Percentiles rank a stretch among this genome's conserved stretches.
phyloP scores from a whole-genome alignment of 1,284 basidiomycete species.

The Filobasidium uniguttulatum region DNA sequence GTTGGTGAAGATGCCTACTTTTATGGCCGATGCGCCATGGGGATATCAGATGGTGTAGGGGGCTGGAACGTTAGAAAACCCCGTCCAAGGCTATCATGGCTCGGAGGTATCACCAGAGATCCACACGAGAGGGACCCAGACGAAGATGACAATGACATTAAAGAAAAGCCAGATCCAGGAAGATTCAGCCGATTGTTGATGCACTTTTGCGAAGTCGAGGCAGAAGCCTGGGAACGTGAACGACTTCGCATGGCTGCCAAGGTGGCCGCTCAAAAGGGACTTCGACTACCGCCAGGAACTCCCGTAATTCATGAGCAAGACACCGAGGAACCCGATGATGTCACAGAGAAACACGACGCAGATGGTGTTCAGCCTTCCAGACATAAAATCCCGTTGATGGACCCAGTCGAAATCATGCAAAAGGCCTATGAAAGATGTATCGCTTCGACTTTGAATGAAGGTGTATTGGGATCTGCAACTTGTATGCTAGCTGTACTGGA shows the following conservation, averaged over 20 bases:
- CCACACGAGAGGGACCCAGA: background rate
- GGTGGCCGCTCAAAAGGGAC: background rate
- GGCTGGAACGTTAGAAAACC: conserved; percentile 22
- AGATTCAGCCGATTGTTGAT: conserved; percentile 32
- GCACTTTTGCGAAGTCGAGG: conserved; percentile 31
- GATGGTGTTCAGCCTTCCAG: too few relatives aligned
- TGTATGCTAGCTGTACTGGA: conserved; percentile 45
- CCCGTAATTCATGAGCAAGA: too few relatives aligned
- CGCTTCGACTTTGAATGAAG: conserved; percentile 14
- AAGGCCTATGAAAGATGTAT: conserved; percentile 43
- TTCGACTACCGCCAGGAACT: too few relatives aligned
- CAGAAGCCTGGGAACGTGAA: conserved; percentile 13
- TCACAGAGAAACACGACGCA: too few relatives aligned
- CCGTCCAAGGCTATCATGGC: conserved; percentile 8
- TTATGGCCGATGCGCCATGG: conserved; percentile 29
- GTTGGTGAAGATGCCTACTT: conserved; percentile 39
- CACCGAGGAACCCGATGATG: too few relatives aligned
- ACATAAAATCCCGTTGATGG: too few relatives aligned
- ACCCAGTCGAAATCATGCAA: conserved; percentile 47
- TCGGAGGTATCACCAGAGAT: conserved; percentile 15
- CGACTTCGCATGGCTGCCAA: background rate
- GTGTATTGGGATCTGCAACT: conserved; percentile 44
- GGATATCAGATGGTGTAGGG: conserved; percentile 38
- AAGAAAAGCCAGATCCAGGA: conserved; percentile 31
- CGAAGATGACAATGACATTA: background rate